Percentiles rank a stretch among this genome's conserved stretches.
These are phyloP conservation scores for Fusarium anguioides DNA, from an alignment of 2,329 filamentous ascomycete genomes.

Conservation along the genomic window DNA sequence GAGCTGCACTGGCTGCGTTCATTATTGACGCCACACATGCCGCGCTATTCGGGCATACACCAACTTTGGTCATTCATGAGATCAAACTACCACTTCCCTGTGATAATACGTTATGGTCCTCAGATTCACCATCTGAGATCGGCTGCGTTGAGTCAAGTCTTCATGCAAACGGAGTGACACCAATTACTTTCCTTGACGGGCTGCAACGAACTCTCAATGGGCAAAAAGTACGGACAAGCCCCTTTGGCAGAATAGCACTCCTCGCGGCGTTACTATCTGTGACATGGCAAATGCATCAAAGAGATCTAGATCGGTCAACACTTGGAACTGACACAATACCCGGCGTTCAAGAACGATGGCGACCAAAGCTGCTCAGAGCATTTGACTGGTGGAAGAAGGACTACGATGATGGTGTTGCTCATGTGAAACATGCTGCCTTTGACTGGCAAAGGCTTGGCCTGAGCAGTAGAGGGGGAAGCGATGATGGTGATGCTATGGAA, in stretches of 20 bases:
- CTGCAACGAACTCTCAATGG: constrained; percentile 44
- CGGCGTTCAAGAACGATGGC: constrained; percentile 45
- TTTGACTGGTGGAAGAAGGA: constrained; percentile 48
- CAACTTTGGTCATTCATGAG: constrained; percentile 45
- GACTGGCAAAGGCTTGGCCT: constrained; percentile 45
- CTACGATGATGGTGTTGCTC: constrained; percentile 45
- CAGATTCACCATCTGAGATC: constrained; percentile 45
- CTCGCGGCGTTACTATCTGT: constrained; percentile 43
- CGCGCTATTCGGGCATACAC: constrained; percentile 46
- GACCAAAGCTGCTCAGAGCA: constrained; percentile 42
- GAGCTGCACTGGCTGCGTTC: constrained; percentile 44
- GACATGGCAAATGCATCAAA: constrained; percentile 47
- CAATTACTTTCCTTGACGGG: constrained; percentile 45
- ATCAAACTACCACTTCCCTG: constrained; percentile 46
- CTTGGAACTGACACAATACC: constrained; percentile 43
- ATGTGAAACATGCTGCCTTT: constrained; percentile 45
- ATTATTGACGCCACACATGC: constrained; percentile 46
- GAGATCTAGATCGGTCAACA: constrained; percentile 43
- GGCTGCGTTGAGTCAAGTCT: constrained; percentile 47
- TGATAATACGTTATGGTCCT: constrained; percentile 46
- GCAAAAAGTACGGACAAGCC: constrained; percentile 44
- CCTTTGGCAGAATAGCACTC: constrained; percentile 44
- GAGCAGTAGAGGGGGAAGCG: constrained; percentile 43
- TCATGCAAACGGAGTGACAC: constrained; percentile 44
- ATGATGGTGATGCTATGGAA: constrained; percentile 45